Conservation (phyloP, 2,329 filamentous ascomycete species). For the Aspergillus viridinutans region DNA sequence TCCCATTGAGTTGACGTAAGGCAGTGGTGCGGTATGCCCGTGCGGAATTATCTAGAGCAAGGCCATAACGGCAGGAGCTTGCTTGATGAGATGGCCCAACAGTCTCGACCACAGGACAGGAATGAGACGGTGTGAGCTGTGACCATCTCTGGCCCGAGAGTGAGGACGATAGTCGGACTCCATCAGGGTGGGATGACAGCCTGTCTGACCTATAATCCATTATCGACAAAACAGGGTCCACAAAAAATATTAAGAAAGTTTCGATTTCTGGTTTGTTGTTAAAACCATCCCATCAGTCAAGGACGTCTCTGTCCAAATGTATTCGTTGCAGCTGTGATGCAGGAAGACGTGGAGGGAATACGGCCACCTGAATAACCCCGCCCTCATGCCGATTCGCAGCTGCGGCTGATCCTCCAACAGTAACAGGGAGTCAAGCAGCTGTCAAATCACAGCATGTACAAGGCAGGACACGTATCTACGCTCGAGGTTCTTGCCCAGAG, state of each 20-base stretch:
- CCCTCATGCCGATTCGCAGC: slow-evolving; percentile 5
- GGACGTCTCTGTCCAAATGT: slow-evolving; percentile 9
- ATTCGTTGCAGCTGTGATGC: slow-evolving; percentile 1
- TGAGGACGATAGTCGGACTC: slow-evolving; percentile 26
- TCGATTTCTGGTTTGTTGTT: neutral
- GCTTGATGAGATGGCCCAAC: slow-evolving; percentile 20
- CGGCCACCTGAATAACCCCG: slow-evolving; percentile 10
- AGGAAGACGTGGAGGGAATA: slow-evolving; percentile 9
- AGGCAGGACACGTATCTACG: slow-evolving; percentile 13
- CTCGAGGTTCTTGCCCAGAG: slow-evolving; percentile 10
- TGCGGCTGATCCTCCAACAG: slow-evolving; percentile 8
- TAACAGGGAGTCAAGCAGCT: slow-evolving; percentile 7
- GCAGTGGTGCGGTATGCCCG: slow-evolving; percentile 28
- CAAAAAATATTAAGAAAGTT: neutral
- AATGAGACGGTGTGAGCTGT: slow-evolving; percentile 23
- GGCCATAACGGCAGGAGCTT: slow-evolving; percentile 22
- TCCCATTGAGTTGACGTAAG: slow-evolving; percentile 31
- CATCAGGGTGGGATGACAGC: slow-evolving; percentile 23
- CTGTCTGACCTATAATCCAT: slow-evolving; percentile 35
- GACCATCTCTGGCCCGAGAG: slow-evolving; percentile 30
- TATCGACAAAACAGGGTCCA: slow-evolving; percentile 1
- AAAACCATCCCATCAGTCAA: neutral
- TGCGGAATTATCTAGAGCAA: slow-evolving; percentile 27
- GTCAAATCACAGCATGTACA: slow-evolving; percentile 1
- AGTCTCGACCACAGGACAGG: slow-evolving; percentile 18